Evolutionary conservation across 768 basidiomycete species (phyloP).

Genomic region (Suillus tomentosus): DNA sequence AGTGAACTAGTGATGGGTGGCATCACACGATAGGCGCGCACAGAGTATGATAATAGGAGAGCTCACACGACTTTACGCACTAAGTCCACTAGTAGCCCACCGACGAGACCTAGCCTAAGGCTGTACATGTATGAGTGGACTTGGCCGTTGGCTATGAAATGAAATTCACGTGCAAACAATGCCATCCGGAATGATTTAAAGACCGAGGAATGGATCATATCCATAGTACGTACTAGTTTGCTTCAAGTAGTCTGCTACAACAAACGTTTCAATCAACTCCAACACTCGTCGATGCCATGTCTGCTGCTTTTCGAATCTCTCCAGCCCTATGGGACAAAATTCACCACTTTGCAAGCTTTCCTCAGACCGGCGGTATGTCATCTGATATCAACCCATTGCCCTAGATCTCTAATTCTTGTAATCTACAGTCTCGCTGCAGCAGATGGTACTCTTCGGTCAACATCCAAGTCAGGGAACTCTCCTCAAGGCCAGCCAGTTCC

Average conservation of each 20-base stretch:
- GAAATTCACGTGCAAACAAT: slow-evolving; percentile 7
- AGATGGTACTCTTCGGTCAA: slow-evolving; percentile 98
- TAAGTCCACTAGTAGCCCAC: background rate
- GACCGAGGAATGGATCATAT: background rate
- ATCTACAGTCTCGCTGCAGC: slow-evolving; percentile 82
- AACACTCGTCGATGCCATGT: slow-evolving; percentile 31
- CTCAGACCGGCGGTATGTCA: slow-evolving; percentile 83
- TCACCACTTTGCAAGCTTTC: slow-evolving; percentile 88
- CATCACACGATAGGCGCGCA: background rate
- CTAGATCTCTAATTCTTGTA: background rate
- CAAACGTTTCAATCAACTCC: background rate
- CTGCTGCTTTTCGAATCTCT: slow-evolving; percentile 65
- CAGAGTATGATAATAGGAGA: background rate
- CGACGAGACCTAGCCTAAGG: background rate
- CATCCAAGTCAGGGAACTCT: slow-evolving; percentile 94
- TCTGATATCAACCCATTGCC: background rate
- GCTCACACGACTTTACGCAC: background rate
- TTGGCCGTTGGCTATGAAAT: background rate
- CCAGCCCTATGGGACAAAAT: slow-evolving; percentile 86
- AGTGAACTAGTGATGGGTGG: background rate
- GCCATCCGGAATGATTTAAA: slow-evolving; percentile 1
- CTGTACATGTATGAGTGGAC: background rate
- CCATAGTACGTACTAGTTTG: background rate
- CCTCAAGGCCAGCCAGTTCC: slow-evolving; percentile 88
- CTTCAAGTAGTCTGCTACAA: background rate